Evolutionary conservation across 2,329 filamentous ascomycete genomes (phyloP), one percentile per base, ranked within the genome.

Genomic region (Neonectria faginata): DNA sequence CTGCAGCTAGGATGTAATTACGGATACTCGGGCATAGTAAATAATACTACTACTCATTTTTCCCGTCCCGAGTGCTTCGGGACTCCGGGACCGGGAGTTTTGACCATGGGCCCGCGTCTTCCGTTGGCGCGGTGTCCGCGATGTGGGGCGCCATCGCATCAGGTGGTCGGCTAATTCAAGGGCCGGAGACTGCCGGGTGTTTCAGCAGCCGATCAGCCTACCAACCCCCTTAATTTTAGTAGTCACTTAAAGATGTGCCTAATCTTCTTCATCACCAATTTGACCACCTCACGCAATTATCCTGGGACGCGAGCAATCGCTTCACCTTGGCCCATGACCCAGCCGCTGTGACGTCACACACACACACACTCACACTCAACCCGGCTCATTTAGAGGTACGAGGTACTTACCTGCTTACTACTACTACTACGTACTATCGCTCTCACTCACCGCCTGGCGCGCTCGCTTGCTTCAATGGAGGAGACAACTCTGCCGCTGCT

Each of bases 401-500:
- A 14, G 11, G 33, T 36, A 16, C 33, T 36, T 16, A 6, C 33
- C 9, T 18, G 20, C 39, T 16, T 39, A n/a, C 36, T n/a, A 39
- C 33, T n/a, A 39, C 33, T 39, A 14, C 33, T 36, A 5, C 11
- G 25, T 36, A 14, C 33, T 14, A 4, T 36, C 31, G 5, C 10
- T 41, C 36, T 16, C 5, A 25, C 25, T 8, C 39, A 9, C 39
- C 20, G 45, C 45, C 12, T 45, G 25, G 25, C 6, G 39, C 39
- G 39, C 8, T n/a, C 9, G n/a, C 8, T 41, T 41, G 39, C 44
- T 20, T 8, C 31, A 12, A 62, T 62, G 59, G 52, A 20, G 52
- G 44, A 57, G 18, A 51, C 48, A 11, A 51, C 57, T 51, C 57
- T 64, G 25, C 62, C 62, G 55, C 62, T 64, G 12, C 62, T 64